phyloP scores from a whole-genome alignment of 164 flowering plant genomes.

The Liquidambar formosana region DNA sequence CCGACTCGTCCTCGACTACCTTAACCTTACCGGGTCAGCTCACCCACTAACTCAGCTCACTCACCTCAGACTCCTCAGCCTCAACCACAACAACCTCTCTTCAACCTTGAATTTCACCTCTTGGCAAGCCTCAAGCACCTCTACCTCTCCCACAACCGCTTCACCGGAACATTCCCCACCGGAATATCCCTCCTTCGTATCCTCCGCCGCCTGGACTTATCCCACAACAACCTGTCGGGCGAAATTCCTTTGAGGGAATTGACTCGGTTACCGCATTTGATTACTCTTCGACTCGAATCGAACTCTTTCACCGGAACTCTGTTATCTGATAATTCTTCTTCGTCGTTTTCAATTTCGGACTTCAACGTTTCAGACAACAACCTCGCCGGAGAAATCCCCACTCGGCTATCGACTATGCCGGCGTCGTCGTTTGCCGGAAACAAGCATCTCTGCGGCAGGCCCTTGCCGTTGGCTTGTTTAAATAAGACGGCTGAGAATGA shows the following conservation, averaged over 20 bases:
- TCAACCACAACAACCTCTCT: constrained; percentile 33
- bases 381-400: constrained; percentile 41
- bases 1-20: constrained; percentile 38
- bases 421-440: constrained; percentile 39
- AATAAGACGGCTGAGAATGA: constrained; percentile 8
- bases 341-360: constrained; percentile 20
- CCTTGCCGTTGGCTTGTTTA: constrained; percentile 27
- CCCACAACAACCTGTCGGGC: constrained; percentile 39
- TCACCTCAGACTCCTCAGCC: constrained; percentile 44
- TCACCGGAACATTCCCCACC: constrained; percentile 39
- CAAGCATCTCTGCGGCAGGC: constrained; percentile 47
- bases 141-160: constrained; percentile 44
- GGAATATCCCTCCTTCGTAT: constrained; percentile 36
- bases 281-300: constrained; percentile 46
- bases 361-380: constrained; percentile 50
- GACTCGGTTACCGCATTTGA: constrained; percentile 23
- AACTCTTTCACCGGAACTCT: constrained; percentile 41
- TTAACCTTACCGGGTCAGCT: constrained; percentile 39
- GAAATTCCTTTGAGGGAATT: constrained; percentile 34
- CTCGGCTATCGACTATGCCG: constrained; percentile 23
- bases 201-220: constrained; percentile 45
- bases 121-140: constrained; percentile 47
- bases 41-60: constrained; percentile 26
- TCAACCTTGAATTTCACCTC: constrained; percentile 29
- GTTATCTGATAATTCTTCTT: neutral